Evolutionary conservation across 805 yeast species (phyloP), one percentile per base, ranked within the genome.

Genomic region (Brettanomyces nanus): DNA sequence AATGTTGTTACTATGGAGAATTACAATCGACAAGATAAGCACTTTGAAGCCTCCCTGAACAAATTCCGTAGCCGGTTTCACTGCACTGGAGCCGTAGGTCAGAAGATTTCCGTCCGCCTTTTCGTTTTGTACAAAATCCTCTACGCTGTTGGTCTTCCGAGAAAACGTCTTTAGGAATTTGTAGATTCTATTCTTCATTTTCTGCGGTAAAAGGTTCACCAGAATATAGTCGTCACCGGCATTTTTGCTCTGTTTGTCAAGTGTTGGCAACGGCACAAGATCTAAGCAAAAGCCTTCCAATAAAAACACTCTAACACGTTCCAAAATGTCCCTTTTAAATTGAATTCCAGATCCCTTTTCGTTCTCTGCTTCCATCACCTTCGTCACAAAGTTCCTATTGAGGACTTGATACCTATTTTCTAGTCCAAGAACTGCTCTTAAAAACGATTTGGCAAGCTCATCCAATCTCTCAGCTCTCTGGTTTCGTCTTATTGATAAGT

Each of bases 1-100:
- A 7, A 59, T 41, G 23, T 51, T 47, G 35, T 59, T 56, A 3
- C 49, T 54, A 33, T 56, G 49, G 19, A 61, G 34, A 10, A 53
- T 37, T 1, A 60, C 36, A 6, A 52, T 40, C 3, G 56, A 38
- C 2, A 60, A 28, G 4, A 61, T 43, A 1, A 61, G 45, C 21
- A 54, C 19, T 10, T 47, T 46, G 20, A 55, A 37, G 1, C 66
- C 66, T 27, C 49, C 48, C 2, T 44, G 44, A 10, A 52, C 39
- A 2, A 47, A 9, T 5, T 45, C 53, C 1, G 45, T 29, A 2
- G 48, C 45, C 2, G 63, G 54, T 35, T 43, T 50, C 2, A 59
- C 59, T n/a, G 55, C 33, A 18, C 41, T 42, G 3, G 48, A 41
- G 40, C 51, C 35, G 42, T 37, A 32, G 27, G 28, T n/a, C 20